Conservation (phyloP, 78 protist genomes). For the Dictyostelium intermedium region DNA sequence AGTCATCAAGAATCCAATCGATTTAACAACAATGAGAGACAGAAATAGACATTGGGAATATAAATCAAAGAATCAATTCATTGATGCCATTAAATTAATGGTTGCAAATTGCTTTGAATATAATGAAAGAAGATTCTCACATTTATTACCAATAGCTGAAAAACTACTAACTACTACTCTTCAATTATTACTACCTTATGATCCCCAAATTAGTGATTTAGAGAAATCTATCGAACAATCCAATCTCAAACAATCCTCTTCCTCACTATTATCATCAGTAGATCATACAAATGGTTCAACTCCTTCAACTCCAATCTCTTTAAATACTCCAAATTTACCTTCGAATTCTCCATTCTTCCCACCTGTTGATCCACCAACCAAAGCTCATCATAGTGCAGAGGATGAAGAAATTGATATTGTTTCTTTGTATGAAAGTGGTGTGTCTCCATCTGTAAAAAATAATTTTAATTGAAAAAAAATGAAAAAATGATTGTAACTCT, state of each 20-base stretch:
- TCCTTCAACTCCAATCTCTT: conserved; percentile 53
- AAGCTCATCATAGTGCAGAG: conserved; percentile 6
- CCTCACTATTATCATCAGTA: background rate
- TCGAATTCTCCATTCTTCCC: conserved; percentile 49
- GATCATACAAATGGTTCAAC: background rate
- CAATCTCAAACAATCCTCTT: background rate
- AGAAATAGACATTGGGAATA: conserved; percentile 59
- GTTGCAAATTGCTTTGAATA: conserved; percentile 46
- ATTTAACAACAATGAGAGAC: conserved; percentile 74
- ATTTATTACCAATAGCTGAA: conserved; percentile 53
- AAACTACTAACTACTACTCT: background rate
- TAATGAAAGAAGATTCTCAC: conserved; percentile 47
- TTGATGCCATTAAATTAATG: conserved; percentile 70
- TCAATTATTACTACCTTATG: background rate
- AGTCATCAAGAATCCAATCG: conserved; percentile 79
- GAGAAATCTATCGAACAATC: conserved; percentile 50
- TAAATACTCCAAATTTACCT: conserved; percentile 10
- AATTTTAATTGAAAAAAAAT: background rate
- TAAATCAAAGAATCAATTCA: conserved; percentile 54
- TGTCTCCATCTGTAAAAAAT: conserved; percentile 21
- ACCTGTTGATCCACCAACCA: conserved; percentile 25
- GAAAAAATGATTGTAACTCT: background rate
- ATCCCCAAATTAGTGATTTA: background rate
- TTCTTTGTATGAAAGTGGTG: conserved; percentile 26
- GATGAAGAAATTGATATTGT: conserved; percentile 71